A percentile compares a stretch with the other conserved stretches of the same genome.
phyloP scores from a whole-genome alignment of 1,284 basidiomycete genomes.

The Apiotrichum siamense region DNA sequence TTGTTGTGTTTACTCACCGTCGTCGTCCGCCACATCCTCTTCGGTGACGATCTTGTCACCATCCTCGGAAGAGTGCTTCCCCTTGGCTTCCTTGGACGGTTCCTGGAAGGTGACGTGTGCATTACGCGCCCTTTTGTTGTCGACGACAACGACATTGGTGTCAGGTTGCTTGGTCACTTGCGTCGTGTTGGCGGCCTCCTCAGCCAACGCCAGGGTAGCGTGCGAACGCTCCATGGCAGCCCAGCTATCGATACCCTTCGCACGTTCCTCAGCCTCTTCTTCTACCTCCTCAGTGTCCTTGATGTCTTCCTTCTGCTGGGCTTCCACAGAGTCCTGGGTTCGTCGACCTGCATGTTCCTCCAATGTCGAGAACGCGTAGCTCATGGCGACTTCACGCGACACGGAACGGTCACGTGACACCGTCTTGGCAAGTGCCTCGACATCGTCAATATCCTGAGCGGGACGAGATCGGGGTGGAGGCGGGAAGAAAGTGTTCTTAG shows the following conservation, averaged over 20 bases:
- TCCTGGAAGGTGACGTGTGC: conserved; percentile 9
- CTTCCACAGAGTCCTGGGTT: background rate
- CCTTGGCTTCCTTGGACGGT: conserved; percentile 7
- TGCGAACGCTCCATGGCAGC: conserved; percentile 24
- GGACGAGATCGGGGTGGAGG: conserved; percentile 20
- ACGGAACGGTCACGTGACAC: conserved; percentile 22
- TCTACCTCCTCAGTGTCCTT: conserved; percentile 13
- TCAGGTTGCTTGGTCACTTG: conserved; percentile 5
- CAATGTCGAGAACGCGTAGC: conserved; percentile 32
- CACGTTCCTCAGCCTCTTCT: conserved; percentile 14
- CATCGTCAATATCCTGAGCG: conserved; percentile 17
- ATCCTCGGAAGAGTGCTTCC: background rate
- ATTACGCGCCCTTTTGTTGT: conserved; percentile 3
- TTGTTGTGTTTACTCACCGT: conserved; percentile 17
- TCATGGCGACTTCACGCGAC: conserved; percentile 38
- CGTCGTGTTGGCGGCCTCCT: conserved; percentile 12
- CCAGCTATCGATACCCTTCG: conserved; percentile 38
- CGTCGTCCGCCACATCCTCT: conserved; percentile 17
- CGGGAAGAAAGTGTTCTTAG: conserved; percentile 33
- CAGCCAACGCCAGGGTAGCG: conserved; percentile 17
- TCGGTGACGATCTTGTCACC: conserved; percentile 4
- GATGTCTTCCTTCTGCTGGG: conserved; percentile 3
- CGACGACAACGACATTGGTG: background rate
- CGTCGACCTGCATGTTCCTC: conserved; percentile 18
- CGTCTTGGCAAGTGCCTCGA: conserved; percentile 23